These are phyloP conservation scores for Cyanodermella asteris DNA, from an alignment of 2,329 filamentous ascomycete species.

Conservation along the genomic window DNA sequence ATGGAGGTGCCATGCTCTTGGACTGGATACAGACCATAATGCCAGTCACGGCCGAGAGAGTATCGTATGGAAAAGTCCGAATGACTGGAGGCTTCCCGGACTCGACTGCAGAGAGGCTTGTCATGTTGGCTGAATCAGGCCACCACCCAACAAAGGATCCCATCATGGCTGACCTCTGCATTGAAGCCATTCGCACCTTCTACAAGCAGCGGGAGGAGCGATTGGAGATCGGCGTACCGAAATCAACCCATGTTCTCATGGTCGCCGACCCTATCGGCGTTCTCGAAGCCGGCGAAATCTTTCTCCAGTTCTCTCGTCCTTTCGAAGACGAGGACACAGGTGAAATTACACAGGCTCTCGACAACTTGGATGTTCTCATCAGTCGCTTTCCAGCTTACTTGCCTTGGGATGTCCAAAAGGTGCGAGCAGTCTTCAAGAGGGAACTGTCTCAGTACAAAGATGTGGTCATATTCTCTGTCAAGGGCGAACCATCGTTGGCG, in stretches of 20 bases:
- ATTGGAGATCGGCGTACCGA: conserved; percentile 25
- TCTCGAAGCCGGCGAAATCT: conserved; percentile 31
- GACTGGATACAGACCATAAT: conserved; percentile 12
- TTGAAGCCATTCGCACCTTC: conserved; percentile 17
- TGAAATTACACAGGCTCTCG: conserved; percentile 22
- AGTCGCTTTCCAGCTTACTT: conserved; percentile 34
- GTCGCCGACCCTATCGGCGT: conserved; percentile 32
- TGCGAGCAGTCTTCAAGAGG: conserved; percentile 23
- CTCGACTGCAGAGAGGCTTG: conserved; percentile 6
- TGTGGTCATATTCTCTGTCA: conserved; percentile 33
- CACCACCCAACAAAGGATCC: conserved; percentile 22
- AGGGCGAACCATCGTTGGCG: conserved; percentile 30
- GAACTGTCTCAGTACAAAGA: conserved; percentile 33
- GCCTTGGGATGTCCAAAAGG: conserved; percentile 36
- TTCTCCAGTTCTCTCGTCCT: conserved; percentile 29
- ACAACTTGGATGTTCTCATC: conserved; percentile 30
- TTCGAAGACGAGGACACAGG: conserved; percentile 16
- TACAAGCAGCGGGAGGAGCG: conserved; percentile 22
- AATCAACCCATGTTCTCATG: conserved; percentile 32
- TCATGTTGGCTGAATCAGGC: conserved; percentile 13
- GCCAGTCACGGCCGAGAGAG: conserved; percentile 3
- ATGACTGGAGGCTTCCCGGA: conserved; percentile 6
- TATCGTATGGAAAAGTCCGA: conserved; percentile 2
- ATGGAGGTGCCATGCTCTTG: conserved; percentile 15
- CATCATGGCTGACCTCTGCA: conserved; percentile 20